Evolutionary conservation across 1,284 basidiomycete species (phyloP), one percentile per base, ranked within the genome.

Genomic region (Cutaneotrichosporon cutaneum): DNA sequence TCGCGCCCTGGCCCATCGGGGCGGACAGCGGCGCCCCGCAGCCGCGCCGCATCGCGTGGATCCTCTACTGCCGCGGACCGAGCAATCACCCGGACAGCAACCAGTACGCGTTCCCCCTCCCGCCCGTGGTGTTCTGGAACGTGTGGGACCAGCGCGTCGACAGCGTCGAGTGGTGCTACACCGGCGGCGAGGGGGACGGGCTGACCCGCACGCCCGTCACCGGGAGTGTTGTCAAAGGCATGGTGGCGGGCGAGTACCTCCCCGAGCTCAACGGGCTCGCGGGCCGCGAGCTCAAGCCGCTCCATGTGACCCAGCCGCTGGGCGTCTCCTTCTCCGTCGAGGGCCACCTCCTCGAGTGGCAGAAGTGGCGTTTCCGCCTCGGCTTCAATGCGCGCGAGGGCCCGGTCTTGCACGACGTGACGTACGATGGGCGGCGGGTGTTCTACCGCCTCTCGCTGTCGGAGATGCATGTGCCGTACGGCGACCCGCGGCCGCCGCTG

Each of bases 281-380:
- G 24, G 26, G 26, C 14, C 54, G 54, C 42, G 54, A 55, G 14
- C 42, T 55, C 18, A 55, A 55, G 39, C 54, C 54, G 9, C 54
- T 55, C 39, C 54, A 55, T 26, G 39, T 55, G 26, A 55, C 26
- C 2, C 54, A 55, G 54, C 54, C 54, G 7, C 22, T 30, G 26
- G 54, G 54, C 10, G 54, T 55, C 18, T 27, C 22, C 6, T 96
- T 94, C 83, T 88, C 83, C 75, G 83, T 95, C 75, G 83, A 87
- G 51, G 93, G 92, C 0, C 81, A 92, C 70, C 84, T 85, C 21
- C 54, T 77, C n/a, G 36, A 58, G 14, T 75, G 74, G 74, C 73
- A 75, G 56, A 76, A 76, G 53, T 75, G 74, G 73, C 50, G 61
- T 27, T 62, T 70, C 63, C 58, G 66, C 54, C 56, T 69, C 44